A percentile compares a stretch with the other conserved stretches of the same genome.
These are phyloP conservation scores for Aspergillus novoparasiticus DNA, from an alignment of 2,329 filamentous ascomycete genomes.

Conservation along the genomic window DNA sequence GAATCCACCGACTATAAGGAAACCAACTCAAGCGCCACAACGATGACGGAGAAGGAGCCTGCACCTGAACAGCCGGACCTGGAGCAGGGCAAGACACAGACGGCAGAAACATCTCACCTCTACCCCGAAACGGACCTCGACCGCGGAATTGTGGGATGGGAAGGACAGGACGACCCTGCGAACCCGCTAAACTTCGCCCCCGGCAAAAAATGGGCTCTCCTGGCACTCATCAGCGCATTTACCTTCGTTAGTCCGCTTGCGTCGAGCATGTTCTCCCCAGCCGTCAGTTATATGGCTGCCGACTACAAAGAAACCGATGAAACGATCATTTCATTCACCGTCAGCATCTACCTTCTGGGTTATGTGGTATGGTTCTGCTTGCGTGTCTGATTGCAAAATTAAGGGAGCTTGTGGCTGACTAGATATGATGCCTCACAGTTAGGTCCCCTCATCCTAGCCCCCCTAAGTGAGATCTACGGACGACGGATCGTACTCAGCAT, in stretches of 20 bases:
- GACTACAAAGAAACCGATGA: slow-evolving; percentile 27
- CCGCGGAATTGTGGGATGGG: slow-evolving; percentile 62
- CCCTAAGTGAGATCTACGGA: slow-evolving; percentile 65
- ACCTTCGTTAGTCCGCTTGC: slow-evolving; percentile 36
- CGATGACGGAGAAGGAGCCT: neutral
- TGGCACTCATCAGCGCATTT: slow-evolving; percentile 31
- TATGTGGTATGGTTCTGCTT: slow-evolving; percentile 27
- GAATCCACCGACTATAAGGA: neutral
- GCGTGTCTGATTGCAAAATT: neutral
- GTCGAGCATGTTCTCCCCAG: slow-evolving; percentile 37
- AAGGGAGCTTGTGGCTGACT: neutral
- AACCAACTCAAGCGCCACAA: neutral
- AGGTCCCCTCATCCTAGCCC: slow-evolving; percentile 66
- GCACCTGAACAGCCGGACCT: neutral
- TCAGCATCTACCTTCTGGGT: slow-evolving; percentile 35
- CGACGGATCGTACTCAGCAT: slow-evolving; percentile 61
- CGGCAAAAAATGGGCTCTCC: slow-evolving; percentile 28
- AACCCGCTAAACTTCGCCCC: slow-evolving; percentile 59
- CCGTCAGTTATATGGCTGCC: slow-evolving; percentile 23
- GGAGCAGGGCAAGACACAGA: neutral
- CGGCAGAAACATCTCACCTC: neutral
- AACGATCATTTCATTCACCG: slow-evolving; percentile 31
- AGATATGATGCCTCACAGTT: slow-evolving; percentile 39
- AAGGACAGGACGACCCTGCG: slow-evolving; percentile 58
- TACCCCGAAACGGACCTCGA: slow-evolving; percentile 56